Conservation (phyloP, 805 yeast genomes). For the Brettanomyces bruxellensis region DNA sequence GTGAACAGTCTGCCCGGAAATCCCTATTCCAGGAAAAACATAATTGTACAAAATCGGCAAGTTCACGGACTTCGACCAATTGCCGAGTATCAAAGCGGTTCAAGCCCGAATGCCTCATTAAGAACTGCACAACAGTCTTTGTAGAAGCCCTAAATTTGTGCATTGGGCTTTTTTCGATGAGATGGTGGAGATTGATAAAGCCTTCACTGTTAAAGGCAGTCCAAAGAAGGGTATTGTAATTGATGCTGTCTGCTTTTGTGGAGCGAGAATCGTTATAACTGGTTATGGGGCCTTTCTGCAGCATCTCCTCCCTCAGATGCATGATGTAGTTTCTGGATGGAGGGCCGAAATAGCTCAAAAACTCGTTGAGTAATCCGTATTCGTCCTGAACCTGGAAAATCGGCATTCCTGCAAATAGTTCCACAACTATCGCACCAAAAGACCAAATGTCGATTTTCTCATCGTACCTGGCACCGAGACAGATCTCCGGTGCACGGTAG, state of each 20-base stretch:
- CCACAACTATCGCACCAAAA: constrained; percentile 86
- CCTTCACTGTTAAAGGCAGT: constrained; percentile 26
- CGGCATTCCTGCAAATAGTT: constrained; percentile 53
- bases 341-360: constrained; percentile 36
- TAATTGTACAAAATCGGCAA: constrained; percentile 19
- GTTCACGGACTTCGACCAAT: constrained; percentile 4
- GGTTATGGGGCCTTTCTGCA: constrained; percentile 26
- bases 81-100: constrained; percentile 4
- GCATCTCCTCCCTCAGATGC: constrained; percentile 30
- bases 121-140: constrained; percentile 10
- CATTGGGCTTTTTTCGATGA: constrained; percentile 9
- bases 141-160: constrained; percentile 15
- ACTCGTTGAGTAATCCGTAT: constrained; percentile 34
- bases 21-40: constrained; percentile 29
- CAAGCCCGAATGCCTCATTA: constrained; percentile 3
- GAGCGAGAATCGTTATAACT: constrained; percentile 3
- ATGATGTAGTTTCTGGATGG: constrained; percentile 34
- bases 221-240: constrained; percentile 27
- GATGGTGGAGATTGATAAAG: constrained; percentile 11
- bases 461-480: constrained; percentile 54
- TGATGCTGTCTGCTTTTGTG: constrained; percentile 3
- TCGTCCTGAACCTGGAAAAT: constrained; percentile 43
- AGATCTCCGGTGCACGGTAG: constrained; percentile 73
- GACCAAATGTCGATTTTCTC: constrained; percentile 80
- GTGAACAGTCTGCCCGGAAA: constrained; percentile 14